phyloP scores from a whole-genome alignment of 352 stramenopile species.

The Globisporangium okanoganense region DNA sequence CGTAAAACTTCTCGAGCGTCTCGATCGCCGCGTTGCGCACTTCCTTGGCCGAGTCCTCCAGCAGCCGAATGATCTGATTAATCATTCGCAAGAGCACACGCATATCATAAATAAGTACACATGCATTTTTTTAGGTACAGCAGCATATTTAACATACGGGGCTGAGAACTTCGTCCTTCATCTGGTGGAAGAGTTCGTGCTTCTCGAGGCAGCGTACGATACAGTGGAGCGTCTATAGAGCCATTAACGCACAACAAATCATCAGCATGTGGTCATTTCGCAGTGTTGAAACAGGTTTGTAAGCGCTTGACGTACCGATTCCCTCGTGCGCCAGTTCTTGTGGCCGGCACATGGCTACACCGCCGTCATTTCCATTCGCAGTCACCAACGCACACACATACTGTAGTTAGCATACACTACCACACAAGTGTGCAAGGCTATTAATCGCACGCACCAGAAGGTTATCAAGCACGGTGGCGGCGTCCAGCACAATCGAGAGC shows the following conservation, averaged over 20 bases:
- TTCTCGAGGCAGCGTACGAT: constrained; percentile 60
- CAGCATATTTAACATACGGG: constrained; percentile 28
- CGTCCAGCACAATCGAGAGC: constrained; percentile 63
- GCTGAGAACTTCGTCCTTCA: constrained; percentile 55
- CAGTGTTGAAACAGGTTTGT: background rate
- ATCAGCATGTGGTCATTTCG: background rate
- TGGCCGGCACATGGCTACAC: constrained; percentile 39
- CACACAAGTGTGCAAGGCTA: constrained; percentile 13
- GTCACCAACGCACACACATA: background rate
- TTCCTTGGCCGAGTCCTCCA: constrained; percentile 84
- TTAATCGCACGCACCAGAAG: constrained; percentile 21
- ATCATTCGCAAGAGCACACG: background rate
- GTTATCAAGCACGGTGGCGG: constrained; percentile 52
- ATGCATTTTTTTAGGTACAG: background rate
- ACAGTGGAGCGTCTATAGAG: constrained; percentile 49
- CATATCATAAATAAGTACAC: background rate
- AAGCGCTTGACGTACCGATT: constrained; percentile 45
- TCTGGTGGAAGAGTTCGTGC: constrained; percentile 38
- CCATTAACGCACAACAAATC: background rate
- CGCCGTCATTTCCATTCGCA: background rate
- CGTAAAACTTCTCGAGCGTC: constrained; percentile 73
- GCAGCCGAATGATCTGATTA: constrained; percentile 46
- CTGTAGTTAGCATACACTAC: background rate
- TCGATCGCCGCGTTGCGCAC: constrained; percentile 69
- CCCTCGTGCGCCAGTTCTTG: constrained; percentile 84